Evolutionary conservation across 2,329 filamentous ascomycete genomes (phyloP).

Genomic region (Cladophialophora chaetospira): DNA sequence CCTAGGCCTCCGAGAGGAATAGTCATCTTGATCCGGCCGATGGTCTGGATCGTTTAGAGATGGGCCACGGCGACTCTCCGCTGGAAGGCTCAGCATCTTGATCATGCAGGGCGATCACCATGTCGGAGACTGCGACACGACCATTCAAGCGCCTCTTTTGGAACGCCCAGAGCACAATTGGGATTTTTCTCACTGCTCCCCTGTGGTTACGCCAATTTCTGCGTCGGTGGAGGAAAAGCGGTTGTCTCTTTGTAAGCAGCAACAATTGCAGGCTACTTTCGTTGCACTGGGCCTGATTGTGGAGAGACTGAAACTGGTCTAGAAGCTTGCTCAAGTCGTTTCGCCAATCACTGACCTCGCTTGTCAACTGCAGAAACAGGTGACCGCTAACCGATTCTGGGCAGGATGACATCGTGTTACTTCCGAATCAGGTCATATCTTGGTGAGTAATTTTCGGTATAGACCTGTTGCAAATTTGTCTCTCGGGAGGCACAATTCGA

Average conservation of each 20-base stretch:
- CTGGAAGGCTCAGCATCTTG: background rate
- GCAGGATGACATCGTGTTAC: constrained; percentile 1
- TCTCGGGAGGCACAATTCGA: too few relatives aligned
- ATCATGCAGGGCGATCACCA: background rate
- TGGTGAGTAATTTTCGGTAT: background rate
- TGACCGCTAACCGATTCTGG: background rate
- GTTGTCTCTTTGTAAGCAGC: background rate
- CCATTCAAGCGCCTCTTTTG: background rate
- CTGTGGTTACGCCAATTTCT: background rate
- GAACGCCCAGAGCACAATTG: too few relatives aligned
- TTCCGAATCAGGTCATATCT: background rate
- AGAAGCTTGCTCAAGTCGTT: too few relatives aligned
- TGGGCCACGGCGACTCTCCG: too few relatives aligned
- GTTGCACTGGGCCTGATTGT: background rate
- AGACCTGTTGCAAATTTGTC: too few relatives aligned
- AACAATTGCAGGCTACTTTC: background rate
- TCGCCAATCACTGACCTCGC: too few relatives aligned
- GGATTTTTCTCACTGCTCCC: too few relatives aligned
- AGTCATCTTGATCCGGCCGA: too few relatives aligned
- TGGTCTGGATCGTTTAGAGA: too few relatives aligned
- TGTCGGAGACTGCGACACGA: background rate
- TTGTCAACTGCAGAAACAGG: too few relatives aligned
- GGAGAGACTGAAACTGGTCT: background rate
- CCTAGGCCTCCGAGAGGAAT: too few relatives aligned
- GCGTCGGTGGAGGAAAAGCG: background rate